Percentiles rank a stretch among this genome's conserved stretches.
Evolutionary conservation across 768 basidiomycete species (phyloP).

Genomic region (Trametes sanguinea): DNA sequence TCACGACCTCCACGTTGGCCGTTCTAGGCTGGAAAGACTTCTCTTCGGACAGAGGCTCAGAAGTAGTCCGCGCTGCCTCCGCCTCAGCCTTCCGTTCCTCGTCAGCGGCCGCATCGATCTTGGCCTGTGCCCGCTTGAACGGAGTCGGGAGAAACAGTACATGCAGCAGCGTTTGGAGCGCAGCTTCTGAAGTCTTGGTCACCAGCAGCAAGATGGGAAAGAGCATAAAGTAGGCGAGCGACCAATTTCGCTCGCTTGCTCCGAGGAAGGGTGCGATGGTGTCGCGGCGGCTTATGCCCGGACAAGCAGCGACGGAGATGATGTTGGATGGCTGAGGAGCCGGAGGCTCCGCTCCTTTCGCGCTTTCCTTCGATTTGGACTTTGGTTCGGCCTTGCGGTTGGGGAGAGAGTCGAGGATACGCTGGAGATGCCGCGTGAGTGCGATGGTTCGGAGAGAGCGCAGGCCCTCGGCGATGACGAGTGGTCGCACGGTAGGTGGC

Average conservation of each 20-base stretch:
- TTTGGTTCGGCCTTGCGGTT: conserved; percentile 40
- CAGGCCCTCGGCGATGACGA: conserved; percentile 62
- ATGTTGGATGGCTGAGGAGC: conserved; percentile 68
- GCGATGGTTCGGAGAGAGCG: conserved; percentile 64
- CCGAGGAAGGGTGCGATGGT: conserved; percentile 60
- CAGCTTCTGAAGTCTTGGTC: conserved; percentile 63
- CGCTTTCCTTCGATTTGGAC: conserved; percentile 2
- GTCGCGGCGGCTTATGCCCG: conserved; percentile 73
- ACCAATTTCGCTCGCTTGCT: conserved; percentile 41
- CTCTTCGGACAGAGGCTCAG: conserved; percentile 3
- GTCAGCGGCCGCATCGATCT: conserved; percentile 35
- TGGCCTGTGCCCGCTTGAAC: conserved; percentile 50
- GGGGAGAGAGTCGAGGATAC: conserved; percentile 81
- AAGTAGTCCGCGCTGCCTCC: conserved; percentile 2
- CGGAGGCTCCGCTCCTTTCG: conserved; percentile 12
- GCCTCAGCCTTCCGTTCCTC: conserved; percentile 20
- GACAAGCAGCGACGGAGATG: conserved; percentile 70
- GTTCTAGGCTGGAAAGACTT: conserved; percentile 1
- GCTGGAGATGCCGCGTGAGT: conserved; percentile 78
- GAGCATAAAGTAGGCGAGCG: conserved; percentile 63
- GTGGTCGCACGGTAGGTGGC: conserved; percentile 8
- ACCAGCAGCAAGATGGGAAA: conserved; percentile 69
- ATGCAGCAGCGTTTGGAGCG: conserved; percentile 80
- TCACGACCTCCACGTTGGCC: conserved; percentile 61
- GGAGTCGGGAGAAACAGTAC: conserved; percentile 81